Evolutionary conservation across 805 yeast genomes (phyloP).

Genomic region (Barnettozyma californica): DNA sequence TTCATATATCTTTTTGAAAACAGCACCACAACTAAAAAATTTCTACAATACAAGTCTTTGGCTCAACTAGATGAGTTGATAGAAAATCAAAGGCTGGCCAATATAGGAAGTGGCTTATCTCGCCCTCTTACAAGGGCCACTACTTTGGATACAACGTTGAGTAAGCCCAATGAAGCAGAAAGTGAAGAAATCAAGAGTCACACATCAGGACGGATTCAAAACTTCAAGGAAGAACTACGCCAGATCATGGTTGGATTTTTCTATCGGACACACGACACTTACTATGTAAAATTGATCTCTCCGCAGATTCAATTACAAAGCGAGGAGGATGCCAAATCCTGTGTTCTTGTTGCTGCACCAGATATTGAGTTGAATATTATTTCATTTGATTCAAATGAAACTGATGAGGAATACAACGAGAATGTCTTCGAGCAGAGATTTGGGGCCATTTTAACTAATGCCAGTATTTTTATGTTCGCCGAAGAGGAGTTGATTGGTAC

Average conservation of each 20-base stretch:
- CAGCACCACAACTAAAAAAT: constrained; percentile 38
- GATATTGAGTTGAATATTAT: constrained; percentile 61
- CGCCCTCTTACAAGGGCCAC: constrained; percentile 16
- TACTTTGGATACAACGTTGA: constrained; percentile 14
- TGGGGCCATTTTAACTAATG: constrained; percentile 62
- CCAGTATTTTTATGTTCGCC: constrained; percentile 66
- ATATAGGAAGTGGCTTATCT: constrained; percentile 9
- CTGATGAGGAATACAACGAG: constrained; percentile 38
- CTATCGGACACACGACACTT: constrained; percentile 44
- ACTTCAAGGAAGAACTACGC: constrained; percentile 49
- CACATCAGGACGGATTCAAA: constrained; percentile 30
- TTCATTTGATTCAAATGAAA: constrained; percentile 48
- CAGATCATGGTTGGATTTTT: constrained; percentile 32
- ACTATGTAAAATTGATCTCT: constrained; percentile 59
- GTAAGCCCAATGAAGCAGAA: constrained; percentile 7
- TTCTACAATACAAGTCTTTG: constrained; percentile 44
- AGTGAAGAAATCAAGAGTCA: constrained; percentile 4
- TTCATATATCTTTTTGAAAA: constrained; percentile 48
- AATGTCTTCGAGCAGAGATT: constrained; percentile 57
- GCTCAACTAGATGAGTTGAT: constrained; percentile 47
- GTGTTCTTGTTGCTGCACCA: constrained; percentile 71
- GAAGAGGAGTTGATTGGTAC: constrained; percentile 40
- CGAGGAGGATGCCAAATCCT: constrained; percentile 46
- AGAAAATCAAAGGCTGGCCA: constrained; percentile 26
- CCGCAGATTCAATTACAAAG: constrained; percentile 78